Evolutionary conservation across 148 eudicot species (phyloP).

Genomic region (Salicornia ramosissima): DNA sequence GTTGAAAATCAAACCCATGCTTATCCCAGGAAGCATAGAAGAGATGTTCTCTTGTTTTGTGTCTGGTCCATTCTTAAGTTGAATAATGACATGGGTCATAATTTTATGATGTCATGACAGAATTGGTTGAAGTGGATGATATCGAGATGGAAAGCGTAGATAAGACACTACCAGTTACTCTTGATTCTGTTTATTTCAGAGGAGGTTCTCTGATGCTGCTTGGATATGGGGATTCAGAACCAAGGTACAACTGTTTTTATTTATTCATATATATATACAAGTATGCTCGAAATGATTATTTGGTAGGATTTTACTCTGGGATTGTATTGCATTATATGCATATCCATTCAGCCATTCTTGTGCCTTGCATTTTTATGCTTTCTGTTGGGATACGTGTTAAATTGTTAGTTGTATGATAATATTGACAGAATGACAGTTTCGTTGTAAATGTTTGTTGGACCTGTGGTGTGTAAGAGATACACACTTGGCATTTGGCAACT

Average conservation of each 20-base stretch:
- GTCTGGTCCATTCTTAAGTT: constrained; percentile 48
- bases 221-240: constrained; percentile 90
- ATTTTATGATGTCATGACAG: constrained; percentile 51
- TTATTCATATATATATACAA: no score
- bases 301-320: not conserved
- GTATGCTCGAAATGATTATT: constrained; percentile 1
- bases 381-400: not conserved
- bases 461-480: not conserved
- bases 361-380: not conserved
- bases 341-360: constrained; percentile 6
- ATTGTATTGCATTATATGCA: constrained; percentile 14
- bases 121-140: constrained; percentile 56
- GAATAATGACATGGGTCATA: constrained; percentile 46
- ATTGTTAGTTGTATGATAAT: not conserved
- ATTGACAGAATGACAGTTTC: not conserved
- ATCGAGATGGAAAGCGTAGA: constrained; percentile 42
- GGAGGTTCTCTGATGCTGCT: constrained; percentile 89
- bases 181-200: constrained; percentile 83
- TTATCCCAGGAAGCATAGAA: constrained; percentile 29
- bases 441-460: not conserved
- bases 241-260: constrained; percentile 47
- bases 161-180: constrained; percentile 67
- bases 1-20: constrained; percentile 28
- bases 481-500: not conserved
- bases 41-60: constrained; percentile 40